Evolutionary conservation across 2,329 filamentous ascomycete genomes (phyloP), one percentile per base, ranked within the genome.

Genomic region (Venturia nashicola): DNA sequence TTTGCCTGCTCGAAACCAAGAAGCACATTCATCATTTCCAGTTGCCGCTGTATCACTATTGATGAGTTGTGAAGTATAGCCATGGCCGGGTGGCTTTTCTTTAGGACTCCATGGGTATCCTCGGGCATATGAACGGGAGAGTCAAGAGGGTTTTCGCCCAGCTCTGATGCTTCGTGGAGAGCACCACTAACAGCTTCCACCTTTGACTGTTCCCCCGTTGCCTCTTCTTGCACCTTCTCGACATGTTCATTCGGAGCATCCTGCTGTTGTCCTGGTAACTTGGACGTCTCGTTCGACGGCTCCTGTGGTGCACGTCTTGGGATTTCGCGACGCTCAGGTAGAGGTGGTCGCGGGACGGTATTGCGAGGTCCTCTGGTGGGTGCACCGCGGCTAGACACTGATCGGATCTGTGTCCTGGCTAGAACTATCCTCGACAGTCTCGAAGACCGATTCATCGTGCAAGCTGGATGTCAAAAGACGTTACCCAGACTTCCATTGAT

Each of bases 1-100:
- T 87, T 87, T 14, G 85, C 84, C 71, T 87, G 85, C 72, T 87
- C 85, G 67, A 86, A 86, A 1, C 85, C 84, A 71, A 86, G 74
- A 69, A 87, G 77, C 11, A 87, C 76, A 71, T 86, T 87, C 82
- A 86, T 85, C 75, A 86, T 79, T 70, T 87, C 85, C 36, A 87
- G 70, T 68, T 87, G 83, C 40, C 85, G 76, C 67, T 86, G 83
- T 11, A 87, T 78, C 7, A 87, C 80, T 55, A 87, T 75, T 9
- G 82, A 80, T 1, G 83, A 86, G 69, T 87, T 86, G 54, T 81
- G 78, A 23, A 87, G 75, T 23, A 87, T 76, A 8, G 77, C 75
- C 63, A 79, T 78, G 0, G 84, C 83, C 0, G 84, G 84, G 67
- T 87, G 85, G 1, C 74, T 77, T 54, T 79, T 75, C 68, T 81